Evolutionary conservation across 2,329 filamentous ascomycete species (phyloP), one percentile per base, ranked within the genome.

Genomic region (Ophiocordyceps unilateralis): DNA sequence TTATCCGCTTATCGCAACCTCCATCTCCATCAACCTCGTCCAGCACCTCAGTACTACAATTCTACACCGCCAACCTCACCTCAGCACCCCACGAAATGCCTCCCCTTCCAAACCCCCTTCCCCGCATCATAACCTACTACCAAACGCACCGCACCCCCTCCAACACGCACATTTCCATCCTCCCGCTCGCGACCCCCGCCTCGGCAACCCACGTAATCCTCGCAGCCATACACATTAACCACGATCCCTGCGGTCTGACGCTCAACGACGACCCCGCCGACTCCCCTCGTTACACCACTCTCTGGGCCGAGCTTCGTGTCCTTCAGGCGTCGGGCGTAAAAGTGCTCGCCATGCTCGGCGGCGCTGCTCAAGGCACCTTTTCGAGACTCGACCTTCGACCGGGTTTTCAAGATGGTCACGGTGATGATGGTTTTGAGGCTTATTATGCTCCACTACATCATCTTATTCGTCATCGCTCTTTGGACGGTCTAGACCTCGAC

Each of bases 301-400:
- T 94, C 30, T 95, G 87, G 86, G 72, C 72, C 20, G 88, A 95
- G 59, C 74, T 85, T 9, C 69, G 72, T 8, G 66, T 78, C 48
- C 64, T 94, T 6, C 81, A 91, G 57, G 72, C 72, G 2, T 69
- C 71, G 7, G 86, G 86, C 37, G 70, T 94, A 48, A 86, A 81
- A 52, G 76, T 94, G 12, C 69, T 93, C 56, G 84, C 76, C 43
- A 91, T 95, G 83, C 68, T 94, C 2, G 88, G 88, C 34, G 88
- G 88, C 15, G 86, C 87, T 2, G 86, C 85, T 0, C 70, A 72
- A 46, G 88, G 87, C 11, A 81, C 77, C 12, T 94, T 74, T 44
- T 22, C 46, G 40, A 68, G 69, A 0, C 70, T 78, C 4, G 74
- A 81, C 53, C 24, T 26, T 26, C 4, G 24, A 8, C 24, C 24